phyloP scores from a whole-genome alignment of 2,329 filamentous ascomycete genomes.

The Didymella glomerata region DNA sequence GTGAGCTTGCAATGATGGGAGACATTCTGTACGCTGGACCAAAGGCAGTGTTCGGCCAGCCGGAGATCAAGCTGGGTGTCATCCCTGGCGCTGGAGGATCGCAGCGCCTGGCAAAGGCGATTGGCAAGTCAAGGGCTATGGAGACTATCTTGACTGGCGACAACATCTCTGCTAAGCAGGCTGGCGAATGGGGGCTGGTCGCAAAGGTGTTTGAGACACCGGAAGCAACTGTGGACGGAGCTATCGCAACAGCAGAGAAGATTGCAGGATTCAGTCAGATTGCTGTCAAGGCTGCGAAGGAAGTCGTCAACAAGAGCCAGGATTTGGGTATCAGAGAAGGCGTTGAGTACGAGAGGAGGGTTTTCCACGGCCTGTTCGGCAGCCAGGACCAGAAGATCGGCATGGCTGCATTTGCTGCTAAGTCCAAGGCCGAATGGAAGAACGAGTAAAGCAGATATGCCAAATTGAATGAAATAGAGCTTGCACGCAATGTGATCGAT shows the following conservation, averaged over 20 bases:
- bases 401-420: conserved; percentile 93
- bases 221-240: conserved; percentile 82
- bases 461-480: neutral
- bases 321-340: conserved; percentile 87
- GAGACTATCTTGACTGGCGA: conserved; percentile 59
- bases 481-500: neutral
- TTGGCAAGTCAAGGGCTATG: conserved; percentile 58
- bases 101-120: conserved; percentile 81
- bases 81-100: conserved; percentile 92
- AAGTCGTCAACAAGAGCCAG: conserved; percentile 99
- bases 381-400: conserved; percentile 96
- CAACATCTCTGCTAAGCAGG: conserved; percentile 83
- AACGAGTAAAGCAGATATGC: conserved; percentile 65
- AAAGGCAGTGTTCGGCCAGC: conserved; percentile 90
- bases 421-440: conserved; percentile 91
- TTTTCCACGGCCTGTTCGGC: conserved; percentile 94
- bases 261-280: conserved; percentile 88
- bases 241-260: conserved; percentile 83
- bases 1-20: conserved; percentile 96
- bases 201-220: conserved; percentile 81
- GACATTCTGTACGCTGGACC: conserved; percentile 92
- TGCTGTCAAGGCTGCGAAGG: conserved; percentile 89
- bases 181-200: conserved; percentile 89
- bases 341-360: conserved; percentile 89
- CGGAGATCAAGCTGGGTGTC: conserved; percentile 93